Base-by-base conservation (phyloP, 1,284 basidiomycete genomes). In the Ustilago xerochloae region DNA sequence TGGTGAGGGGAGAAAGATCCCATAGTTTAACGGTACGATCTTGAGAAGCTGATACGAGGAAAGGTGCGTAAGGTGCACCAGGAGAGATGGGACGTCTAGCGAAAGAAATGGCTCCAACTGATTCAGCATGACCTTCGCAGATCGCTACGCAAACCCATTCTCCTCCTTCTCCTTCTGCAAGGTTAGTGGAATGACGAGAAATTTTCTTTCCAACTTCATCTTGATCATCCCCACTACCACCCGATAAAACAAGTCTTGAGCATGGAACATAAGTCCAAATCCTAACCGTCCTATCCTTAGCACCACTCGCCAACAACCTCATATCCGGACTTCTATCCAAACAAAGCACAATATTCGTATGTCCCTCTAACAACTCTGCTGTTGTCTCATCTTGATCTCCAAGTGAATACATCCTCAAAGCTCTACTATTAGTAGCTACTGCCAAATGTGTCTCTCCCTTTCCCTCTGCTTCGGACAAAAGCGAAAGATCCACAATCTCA, bases 21-120 rank as follows among this genome's bases (percentile, higher is more conserved):
- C 97, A 99, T 89, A 99, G 91, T 85, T 99, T 99, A 85, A 97
- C 92, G 3, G 97, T 99, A 29, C 93, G 90, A 84, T 99, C 97
- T 86, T 98, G 95, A 81, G 92, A 93, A 18, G 94, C 97, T 5
- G 94, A 97, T 8, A 95, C 86, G 26, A 98, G 85, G 15, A 83
- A 84, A 3, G 81, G 76, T 12, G 80, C 67, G 4, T 30, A 56
- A 4, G 66, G 41, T 1, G 58, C 52, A 4, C 45, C 56, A 3
- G 56, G 64, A 10, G 55, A 20, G 2, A 58, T 32, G 10, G 70
- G 43, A n/a, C 72, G 64, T 12, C 68, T 65, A 4, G 80, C 74
- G 68, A 98, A 87, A 1, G 92, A 91, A 39, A 99, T 87, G 0
- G 96, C 93, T 7, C 97, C 97, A 38, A 99, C 89, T 63, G 93